Percentiles rank a stretch among this genome's conserved stretches.
phyloP scores from a whole-genome alignment of 2,329 filamentous ascomycete species.

The Xylaria sp. region DNA sequence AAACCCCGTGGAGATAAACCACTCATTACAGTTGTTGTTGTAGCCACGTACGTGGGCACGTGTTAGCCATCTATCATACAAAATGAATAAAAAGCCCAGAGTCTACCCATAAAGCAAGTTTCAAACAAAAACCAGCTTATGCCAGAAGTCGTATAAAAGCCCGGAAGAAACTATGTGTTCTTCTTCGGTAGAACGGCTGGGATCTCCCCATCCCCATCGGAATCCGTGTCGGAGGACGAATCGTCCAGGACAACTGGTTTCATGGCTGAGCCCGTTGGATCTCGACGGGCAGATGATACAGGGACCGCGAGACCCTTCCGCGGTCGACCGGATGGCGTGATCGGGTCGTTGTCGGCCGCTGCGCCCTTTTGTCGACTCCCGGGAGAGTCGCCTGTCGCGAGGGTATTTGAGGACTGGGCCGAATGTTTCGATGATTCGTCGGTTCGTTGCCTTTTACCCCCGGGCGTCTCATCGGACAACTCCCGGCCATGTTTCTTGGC shows the following conservation, averaged over 20 bases:
- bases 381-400: not conserved
- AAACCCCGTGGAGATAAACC: too few species aligned
- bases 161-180: not conserved
- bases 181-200: constrained; percentile 26
- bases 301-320: constrained; percentile 31
- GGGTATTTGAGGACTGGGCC: not conserved
- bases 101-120: too few species aligned
- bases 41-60: too few species aligned
- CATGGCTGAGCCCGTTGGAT: constrained; percentile 21
- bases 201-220: constrained; percentile 29
- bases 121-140: too few species aligned
- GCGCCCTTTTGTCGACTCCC: not conserved
- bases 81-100: too few species aligned
- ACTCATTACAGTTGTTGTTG: too few species aligned
- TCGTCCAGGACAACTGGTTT: constrained; percentile 27
- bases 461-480: constrained; percentile 18
- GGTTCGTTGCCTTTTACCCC: constrained; percentile 27
- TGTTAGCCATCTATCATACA: too few species aligned
- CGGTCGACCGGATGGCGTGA: not conserved
- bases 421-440: constrained; percentile 14
- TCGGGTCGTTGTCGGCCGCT: not conserved
- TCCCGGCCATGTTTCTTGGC: constrained; percentile 31
- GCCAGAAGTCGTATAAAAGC: too few species aligned
- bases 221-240: constrained; percentile 20
- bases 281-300: constrained; percentile 22